Conservation (phyloP, 2,329 filamentous ascomycete genomes). For the Penicillium sp. region DNA sequence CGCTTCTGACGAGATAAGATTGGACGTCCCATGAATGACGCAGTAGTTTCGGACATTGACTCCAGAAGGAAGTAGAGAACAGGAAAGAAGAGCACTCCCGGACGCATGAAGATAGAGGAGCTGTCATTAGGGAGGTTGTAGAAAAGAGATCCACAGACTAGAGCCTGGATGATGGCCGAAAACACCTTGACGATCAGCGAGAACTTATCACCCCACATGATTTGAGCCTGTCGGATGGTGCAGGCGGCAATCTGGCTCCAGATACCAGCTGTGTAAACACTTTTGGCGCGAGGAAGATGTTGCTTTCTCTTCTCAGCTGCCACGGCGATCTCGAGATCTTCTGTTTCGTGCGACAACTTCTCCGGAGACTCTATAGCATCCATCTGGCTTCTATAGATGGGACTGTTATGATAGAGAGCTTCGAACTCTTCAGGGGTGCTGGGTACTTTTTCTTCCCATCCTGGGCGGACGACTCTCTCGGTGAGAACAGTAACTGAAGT, state of each 20-base stretch:
- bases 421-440: constrained; percentile 44
- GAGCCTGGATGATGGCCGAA: constrained; percentile 37
- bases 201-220: constrained; percentile 51
- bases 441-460: constrained; percentile 30
- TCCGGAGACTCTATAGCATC: constrained; percentile 39
- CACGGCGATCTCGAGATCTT: constrained; percentile 29
- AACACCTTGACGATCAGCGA: constrained; percentile 47
- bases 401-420: constrained; percentile 48
- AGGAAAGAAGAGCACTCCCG: constrained; percentile 57
- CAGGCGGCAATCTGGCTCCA: constrained; percentile 45
- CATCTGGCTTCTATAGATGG: constrained; percentile 50
- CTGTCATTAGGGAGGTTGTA: constrained; percentile 50
- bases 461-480: constrained; percentile 40
- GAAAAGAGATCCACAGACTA: constrained; percentile 48
- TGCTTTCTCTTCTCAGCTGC: constrained; percentile 30
- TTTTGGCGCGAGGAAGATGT: constrained; percentile 29
- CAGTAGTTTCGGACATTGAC: constrained; percentile 55
- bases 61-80: constrained; percentile 58
- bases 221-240: constrained; percentile 45
- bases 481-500: constrained; percentile 59
- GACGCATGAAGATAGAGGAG: constrained; percentile 53
- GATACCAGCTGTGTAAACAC: constrained; percentile 30
- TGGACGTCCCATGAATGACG: constrained; percentile 58
- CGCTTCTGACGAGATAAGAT: constrained; percentile 65
- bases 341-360: constrained; percentile 28